Conservation (phyloP, 345 rosid genomes). For the Ceriops zippeliana region DNA sequence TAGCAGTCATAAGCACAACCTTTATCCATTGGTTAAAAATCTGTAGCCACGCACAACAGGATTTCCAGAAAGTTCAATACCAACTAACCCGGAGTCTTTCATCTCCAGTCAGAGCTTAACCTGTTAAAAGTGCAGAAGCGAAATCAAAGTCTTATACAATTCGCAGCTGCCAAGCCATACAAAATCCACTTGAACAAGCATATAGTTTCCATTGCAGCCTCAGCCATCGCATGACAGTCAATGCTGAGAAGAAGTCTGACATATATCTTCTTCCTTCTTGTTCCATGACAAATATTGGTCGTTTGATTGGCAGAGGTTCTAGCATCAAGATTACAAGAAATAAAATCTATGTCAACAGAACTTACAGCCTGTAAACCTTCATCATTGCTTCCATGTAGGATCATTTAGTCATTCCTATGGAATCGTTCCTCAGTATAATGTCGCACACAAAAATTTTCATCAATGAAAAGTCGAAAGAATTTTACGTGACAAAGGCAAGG, state of each 20-base stretch:
- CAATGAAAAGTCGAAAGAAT: background rate
- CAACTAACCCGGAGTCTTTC: slow-evolving; percentile 71
- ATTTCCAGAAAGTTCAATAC: slow-evolving; percentile 95
- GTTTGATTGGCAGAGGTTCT: slow-evolving; percentile 15
- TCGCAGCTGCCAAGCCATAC: background rate
- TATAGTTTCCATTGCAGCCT: slow-evolving; percentile 91
- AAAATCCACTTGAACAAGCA: slow-evolving; percentile 23
- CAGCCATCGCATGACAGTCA: slow-evolving; percentile 85
- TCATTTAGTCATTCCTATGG: slow-evolving; percentile 83
- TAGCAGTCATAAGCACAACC: background rate
- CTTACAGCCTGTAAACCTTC: slow-evolving; percentile 56
- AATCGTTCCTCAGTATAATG: slow-evolving; percentile 60
- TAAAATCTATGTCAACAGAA: slow-evolving; percentile 59
- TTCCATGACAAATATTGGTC: slow-evolving; percentile 32
- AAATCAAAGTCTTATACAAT: slow-evolving; percentile 7
- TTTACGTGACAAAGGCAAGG: background rate
- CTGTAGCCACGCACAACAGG: slow-evolving; percentile 52
- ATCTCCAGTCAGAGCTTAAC: slow-evolving; percentile 85
- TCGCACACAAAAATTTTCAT: slow-evolving; percentile 15
- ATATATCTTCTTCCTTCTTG: slow-evolving; percentile 57
- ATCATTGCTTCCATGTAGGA: slow-evolving; percentile 95
- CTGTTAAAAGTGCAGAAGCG: slow-evolving; percentile 27
- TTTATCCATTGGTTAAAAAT: background rate
- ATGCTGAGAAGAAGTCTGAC: slow-evolving; percentile 93
- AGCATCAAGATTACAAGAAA: slow-evolving; percentile 20